These are phyloP conservation scores for Pleurostoma richardsiae DNA, from an alignment of 2,329 filamentous ascomycete species.

Conservation along the genomic window DNA sequence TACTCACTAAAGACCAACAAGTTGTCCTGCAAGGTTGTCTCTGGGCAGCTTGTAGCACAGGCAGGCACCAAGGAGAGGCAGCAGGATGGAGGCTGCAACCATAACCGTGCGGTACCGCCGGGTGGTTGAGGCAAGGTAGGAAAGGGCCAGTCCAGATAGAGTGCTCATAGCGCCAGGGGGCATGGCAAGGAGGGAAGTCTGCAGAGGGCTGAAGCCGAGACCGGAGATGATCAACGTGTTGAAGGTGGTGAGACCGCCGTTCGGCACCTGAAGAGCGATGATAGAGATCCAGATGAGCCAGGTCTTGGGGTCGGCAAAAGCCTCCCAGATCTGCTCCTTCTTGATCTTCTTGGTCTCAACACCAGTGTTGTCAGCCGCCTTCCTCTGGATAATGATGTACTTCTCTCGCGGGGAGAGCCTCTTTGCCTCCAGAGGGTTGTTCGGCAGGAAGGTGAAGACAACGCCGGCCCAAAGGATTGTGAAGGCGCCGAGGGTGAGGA, in stretches of 20 bases:
- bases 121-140: slow-evolving; percentile 11
- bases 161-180: slow-evolving; percentile 11
- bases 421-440: slow-evolving; percentile 14
- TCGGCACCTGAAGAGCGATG: slow-evolving; percentile 13
- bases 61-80: slow-evolving; percentile 25
- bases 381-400: slow-evolving; percentile 12
- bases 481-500: slow-evolving; percentile 15
- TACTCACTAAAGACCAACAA: slow-evolving; percentile 11
- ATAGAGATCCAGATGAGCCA: slow-evolving; percentile 16
- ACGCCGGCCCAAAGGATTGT: slow-evolving; percentile 14
- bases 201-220: slow-evolving; percentile 5
- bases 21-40: slow-evolving; percentile 13
- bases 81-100: slow-evolving; percentile 22
- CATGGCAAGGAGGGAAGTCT: slow-evolving; percentile 6
- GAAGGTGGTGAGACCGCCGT: slow-evolving; percentile 10
- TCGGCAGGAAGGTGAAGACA: slow-evolving; percentile 13
- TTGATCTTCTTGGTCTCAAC: slow-evolving; percentile 12
- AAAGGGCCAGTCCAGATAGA: slow-evolving; percentile 12
- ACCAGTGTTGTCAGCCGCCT: slow-evolving; percentile 15
- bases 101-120: slow-evolving; percentile 7
- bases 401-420: slow-evolving; percentile 5
- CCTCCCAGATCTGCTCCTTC: slow-evolving; percentile 12
- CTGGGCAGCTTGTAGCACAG: slow-evolving; percentile 23
- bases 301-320: slow-evolving; percentile 11
- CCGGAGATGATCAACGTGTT: slow-evolving; percentile 6